Evolutionary conservation across 768 basidiomycete species (phyloP), one percentile per base, ranked within the genome.

Genomic region (Omphalotus guepiniiformis): DNA sequence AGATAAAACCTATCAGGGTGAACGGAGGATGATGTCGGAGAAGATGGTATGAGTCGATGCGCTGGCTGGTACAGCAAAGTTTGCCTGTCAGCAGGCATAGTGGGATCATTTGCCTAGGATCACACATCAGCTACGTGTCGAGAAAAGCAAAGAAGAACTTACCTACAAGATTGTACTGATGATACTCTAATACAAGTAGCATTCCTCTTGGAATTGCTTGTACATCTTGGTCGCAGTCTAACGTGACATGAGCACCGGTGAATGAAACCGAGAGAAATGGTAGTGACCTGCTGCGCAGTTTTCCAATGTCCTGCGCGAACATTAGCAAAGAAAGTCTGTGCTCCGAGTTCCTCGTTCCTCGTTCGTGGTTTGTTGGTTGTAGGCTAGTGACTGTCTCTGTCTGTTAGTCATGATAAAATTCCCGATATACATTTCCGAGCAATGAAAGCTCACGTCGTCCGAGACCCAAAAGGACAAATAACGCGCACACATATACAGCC

Each of bases 271-370:
- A 6, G 13, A 26, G 8, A 7, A n/a, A 6, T 6, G 29, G 12
- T n/a, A 53, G 61, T 47, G 56, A 87, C 88, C 72, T 85, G 83
- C 62, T 93, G 91, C 19, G 87, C 88, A 37, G 82, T 77, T 63
- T 91, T 93, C 91, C 91, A 93, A 54, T 87, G 82, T 13, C 76
- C 76, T 26, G 84, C 79, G 51, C 88, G 80, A 27, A 85, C 79
- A 58, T 91, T 87, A 16, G 90, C 88, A 60, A 90, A 87, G 70
- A 93, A 93, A 0, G 86, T 83, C 61, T 93, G 89, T 19, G 77
- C 76, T 18, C 84, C 90, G 7, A 91, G 79, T 51, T 93, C 90
- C 60, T 93, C 91, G 58, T 89, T 91, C 4, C 65, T 56, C 16
- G 90, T 89, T 49, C 87, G 80, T 52, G 83, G 80, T 64, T 85